Evolutionary conservation across 352 stramenopile species (phyloP).

Genomic region (Phytophthora hibernalis): DNA sequence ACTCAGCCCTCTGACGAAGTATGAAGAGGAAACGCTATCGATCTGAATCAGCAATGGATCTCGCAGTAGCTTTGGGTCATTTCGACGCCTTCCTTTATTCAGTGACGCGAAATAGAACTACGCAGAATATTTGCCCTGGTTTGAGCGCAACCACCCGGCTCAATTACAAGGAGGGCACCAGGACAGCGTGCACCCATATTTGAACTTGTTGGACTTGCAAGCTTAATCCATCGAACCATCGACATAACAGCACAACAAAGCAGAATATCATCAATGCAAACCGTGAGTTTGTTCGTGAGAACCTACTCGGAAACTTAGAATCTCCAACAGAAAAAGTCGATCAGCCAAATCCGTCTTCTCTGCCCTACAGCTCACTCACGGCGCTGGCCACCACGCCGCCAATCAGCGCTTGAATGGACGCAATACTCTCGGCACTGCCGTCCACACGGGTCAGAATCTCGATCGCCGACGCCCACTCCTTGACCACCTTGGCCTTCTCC

Average conservation of each 20-base stretch:
- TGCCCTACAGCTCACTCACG: conserved; percentile 14
- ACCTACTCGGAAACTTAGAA: neutral
- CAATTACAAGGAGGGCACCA: neutral
- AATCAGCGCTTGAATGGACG: conserved; percentile 33
- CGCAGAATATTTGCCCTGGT: too few species aligned
- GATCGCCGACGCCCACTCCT: conserved; percentile 39
- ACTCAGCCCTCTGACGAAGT: too few species aligned
- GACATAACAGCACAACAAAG: too few species aligned
- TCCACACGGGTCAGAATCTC: conserved; percentile 40
- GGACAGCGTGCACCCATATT: too few species aligned
- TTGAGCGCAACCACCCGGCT: too few species aligned
- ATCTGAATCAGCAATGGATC: too few species aligned
- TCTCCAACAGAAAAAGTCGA: conserved; percentile 1
- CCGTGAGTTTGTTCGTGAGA: neutral
- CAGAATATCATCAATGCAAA: neutral
- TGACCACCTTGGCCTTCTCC: conserved; percentile 39
- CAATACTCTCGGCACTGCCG: conserved; percentile 31
- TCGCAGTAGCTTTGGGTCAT: too few species aligned
- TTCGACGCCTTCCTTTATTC: too few species aligned
- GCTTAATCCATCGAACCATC: neutral
- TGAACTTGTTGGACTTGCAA: too few species aligned
- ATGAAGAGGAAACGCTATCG: too few species aligned
- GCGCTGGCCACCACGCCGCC: conserved; percentile 29
- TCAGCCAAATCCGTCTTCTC: neutral
- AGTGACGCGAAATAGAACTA: too few species aligned